phyloP scores from a whole-genome alignment of 2,329 filamentous ascomycete genomes.

The Kalmusia sp. region DNA sequence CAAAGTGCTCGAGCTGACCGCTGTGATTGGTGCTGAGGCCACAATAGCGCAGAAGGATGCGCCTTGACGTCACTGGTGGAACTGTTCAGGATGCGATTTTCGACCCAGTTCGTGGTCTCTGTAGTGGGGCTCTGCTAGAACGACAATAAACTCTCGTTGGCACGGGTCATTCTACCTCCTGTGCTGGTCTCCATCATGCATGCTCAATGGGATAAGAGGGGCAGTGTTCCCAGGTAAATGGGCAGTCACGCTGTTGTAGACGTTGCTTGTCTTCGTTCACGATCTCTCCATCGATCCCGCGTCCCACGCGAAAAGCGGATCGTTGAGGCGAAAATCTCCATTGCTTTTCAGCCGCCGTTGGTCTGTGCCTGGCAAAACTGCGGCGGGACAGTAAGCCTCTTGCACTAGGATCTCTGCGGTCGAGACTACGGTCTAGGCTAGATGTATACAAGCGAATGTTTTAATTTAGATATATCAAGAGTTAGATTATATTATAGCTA shows the following conservation, averaged over 20 bases:
- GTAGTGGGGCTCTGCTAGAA: conserved; percentile 14
- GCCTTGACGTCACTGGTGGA: conserved; percentile 18
- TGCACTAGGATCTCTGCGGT: too few relatives aligned
- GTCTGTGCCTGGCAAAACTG: too few relatives aligned
- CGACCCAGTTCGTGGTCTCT: conserved; percentile 5
- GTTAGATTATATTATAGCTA: too few relatives aligned
- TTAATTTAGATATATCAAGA: too few relatives aligned
- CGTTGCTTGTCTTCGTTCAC: background rate
- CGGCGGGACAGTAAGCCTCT: too few relatives aligned
- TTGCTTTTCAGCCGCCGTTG: too few relatives aligned
- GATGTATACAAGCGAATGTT: too few relatives aligned
- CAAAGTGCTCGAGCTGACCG: conserved; percentile 6
- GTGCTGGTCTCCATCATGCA: background rate
- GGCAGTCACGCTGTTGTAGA: too few relatives aligned
- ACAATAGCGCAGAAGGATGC: conserved; percentile 8
- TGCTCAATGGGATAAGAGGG: background rate
- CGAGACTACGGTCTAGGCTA: too few relatives aligned
- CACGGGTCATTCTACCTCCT: background rate
- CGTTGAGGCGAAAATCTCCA: background rate
- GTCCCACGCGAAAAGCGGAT: background rate
- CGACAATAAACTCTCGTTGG: background rate
- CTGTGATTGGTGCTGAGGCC: conserved; percentile 14
- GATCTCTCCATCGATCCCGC: background rate
- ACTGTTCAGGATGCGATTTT: background rate
- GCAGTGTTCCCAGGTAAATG: background rate